phyloP scores from a whole-genome alignment of 179 eudicot genomes.

The Nepenthes alata region DNA sequence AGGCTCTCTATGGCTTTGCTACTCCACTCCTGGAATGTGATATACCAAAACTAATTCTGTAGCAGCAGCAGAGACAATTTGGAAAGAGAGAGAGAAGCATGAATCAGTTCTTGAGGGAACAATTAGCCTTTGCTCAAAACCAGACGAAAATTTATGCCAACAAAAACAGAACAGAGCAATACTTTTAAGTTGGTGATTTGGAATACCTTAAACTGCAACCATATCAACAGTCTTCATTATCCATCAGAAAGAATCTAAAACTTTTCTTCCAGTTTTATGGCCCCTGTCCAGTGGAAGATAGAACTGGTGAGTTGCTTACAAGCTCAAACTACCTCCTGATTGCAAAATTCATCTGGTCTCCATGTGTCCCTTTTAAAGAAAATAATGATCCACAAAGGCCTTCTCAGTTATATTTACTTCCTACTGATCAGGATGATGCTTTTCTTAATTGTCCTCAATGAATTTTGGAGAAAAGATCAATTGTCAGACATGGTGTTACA shows the following conservation, averaged over 20 bases:
- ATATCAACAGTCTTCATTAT: background rate
- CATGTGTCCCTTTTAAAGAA: background rate
- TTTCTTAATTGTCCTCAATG: background rate
- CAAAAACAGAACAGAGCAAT: background rate
- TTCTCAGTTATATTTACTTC: background rate
- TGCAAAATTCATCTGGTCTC: constrained; percentile 3
- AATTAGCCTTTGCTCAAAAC: background rate
- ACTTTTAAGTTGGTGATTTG: background rate
- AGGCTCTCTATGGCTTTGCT: constrained; percentile 3
- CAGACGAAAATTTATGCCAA: constrained; percentile 5
- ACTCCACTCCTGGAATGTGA: background rate
- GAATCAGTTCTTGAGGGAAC: background rate
- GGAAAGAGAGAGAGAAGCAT: background rate
- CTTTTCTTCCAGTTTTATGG: constrained; percentile 6
- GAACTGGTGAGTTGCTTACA: constrained; percentile 3
- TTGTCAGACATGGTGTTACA: background rate
- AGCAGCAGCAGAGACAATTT: background rate
- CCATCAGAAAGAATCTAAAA: background rate
- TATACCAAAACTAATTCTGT: background rate
- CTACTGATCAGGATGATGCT: background rate
- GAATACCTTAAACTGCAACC: constrained; percentile 3
- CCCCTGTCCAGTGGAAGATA: background rate
- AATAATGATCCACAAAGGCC: background rate
- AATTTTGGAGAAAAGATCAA: background rate
- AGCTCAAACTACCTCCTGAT: background rate